phyloP scores from a whole-genome alignment of 2,329 filamentous ascomycete genomes.

The Westerdykella aurantiaca region DNA sequence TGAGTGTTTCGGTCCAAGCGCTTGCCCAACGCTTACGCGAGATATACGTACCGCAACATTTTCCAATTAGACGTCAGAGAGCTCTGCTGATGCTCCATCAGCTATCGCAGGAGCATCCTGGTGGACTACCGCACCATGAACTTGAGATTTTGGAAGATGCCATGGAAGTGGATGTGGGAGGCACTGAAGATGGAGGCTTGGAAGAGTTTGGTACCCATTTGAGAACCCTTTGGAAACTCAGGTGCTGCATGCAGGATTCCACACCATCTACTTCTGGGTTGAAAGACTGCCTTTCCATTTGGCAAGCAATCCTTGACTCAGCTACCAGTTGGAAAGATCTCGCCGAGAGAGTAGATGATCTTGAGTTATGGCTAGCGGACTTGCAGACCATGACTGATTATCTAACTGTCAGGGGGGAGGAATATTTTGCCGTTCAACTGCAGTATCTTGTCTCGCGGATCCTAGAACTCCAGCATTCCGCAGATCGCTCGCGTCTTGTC shows the following conservation, averaged over 20 bases:
- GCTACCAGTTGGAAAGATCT: constrained; percentile 36
- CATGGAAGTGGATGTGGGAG: neutral
- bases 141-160: neutral
- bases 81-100: constrained; percentile 22
- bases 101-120: constrained; percentile 53
- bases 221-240: constrained; percentile 34
- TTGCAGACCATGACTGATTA: constrained; percentile 52
- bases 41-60: constrained; percentile 22
- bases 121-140: constrained; percentile 42
- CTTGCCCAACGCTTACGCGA: constrained; percentile 20
- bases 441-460: constrained; percentile 46
- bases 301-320: constrained; percentile 35
- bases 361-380: constrained; percentile 45
- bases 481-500: constrained; percentile 37
- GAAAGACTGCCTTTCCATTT: constrained; percentile 28
- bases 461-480: constrained; percentile 41
- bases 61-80: constrained; percentile 31
- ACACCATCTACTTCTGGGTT: constrained; percentile 20
- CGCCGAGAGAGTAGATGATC: constrained; percentile 45
- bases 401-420: constrained; percentile 52
- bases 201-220: constrained; percentile 32
- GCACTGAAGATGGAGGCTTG: constrained; percentile 32
- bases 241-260: constrained; percentile 39
- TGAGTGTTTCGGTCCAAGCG: constrained; percentile 19
- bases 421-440: constrained; percentile 45